Evolutionary conservation across 768 basidiomycete species (phyloP).

Genomic region (Hemileccinum rubropunctum): DNA sequence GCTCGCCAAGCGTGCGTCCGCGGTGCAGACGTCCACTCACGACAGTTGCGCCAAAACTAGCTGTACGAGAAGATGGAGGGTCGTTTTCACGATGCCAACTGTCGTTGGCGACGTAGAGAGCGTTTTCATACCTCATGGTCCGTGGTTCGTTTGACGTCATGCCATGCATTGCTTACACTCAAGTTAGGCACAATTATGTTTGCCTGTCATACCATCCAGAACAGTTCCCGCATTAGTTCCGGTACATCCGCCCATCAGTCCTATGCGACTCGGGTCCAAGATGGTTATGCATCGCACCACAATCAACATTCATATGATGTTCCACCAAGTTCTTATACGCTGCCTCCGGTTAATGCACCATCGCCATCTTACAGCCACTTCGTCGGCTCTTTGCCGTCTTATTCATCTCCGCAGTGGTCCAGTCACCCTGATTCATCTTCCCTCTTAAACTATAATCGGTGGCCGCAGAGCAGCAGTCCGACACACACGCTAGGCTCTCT

Average conservation of each 20-base stretch:
- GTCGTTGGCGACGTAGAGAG: slow-evolving; percentile 72
- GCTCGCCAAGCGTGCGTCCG: slow-evolving; percentile 59
- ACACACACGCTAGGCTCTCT: slow-evolving; percentile 26
- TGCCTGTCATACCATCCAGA: slow-evolving; percentile 38
- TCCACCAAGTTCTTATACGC: slow-evolving; percentile 26
- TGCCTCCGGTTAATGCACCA: slow-evolving; percentile 31
- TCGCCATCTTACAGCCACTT: slow-evolving; percentile 29
- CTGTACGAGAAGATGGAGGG: slow-evolving; percentile 82
- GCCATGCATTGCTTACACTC: slow-evolving; percentile 26
- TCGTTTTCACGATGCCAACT: slow-evolving; percentile 60
- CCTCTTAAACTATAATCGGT: slow-evolving; percentile 30
- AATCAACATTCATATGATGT: slow-evolving; percentile 29
- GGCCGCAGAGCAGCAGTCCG: slow-evolving; percentile 28
- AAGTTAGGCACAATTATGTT: slow-evolving; percentile 37
- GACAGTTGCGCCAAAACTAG: slow-evolving; percentile 77
- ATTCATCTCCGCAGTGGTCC: slow-evolving; percentile 29
- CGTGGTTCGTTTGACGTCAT: slow-evolving; percentile 38
- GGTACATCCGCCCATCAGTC: slow-evolving; percentile 22
- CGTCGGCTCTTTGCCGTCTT: slow-evolving; percentile 22
- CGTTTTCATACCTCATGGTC: slow-evolving; percentile 89
- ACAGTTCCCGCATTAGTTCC: slow-evolving; percentile 18
- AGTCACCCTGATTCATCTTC: slow-evolving; percentile 28
- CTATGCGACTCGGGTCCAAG: slow-evolving; percentile 26
- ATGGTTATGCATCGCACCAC: slow-evolving; percentile 24
- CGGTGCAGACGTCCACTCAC: slow-evolving; percentile 52